Evolutionary conservation across 2,329 filamentous ascomycete genomes (phyloP), one percentile per base, ranked within the genome.

Genomic region (Aaosphaeria arxii): DNA sequence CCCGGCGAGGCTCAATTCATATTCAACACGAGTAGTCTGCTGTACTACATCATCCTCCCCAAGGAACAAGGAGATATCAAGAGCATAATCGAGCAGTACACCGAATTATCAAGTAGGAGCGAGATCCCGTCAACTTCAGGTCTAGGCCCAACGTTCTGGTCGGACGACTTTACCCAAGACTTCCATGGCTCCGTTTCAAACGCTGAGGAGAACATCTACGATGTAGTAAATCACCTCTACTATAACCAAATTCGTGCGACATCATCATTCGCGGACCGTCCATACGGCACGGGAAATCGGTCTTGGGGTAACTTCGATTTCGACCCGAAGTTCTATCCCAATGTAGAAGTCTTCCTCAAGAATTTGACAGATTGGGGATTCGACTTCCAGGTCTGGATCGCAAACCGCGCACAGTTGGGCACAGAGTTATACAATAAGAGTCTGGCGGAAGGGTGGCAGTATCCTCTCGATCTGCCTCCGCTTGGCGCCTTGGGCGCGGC

Each of bases 271-370:
- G 63, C 63, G 5, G 67, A 70, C 45, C 50, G 65, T 11, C 66
- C 66, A 0, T 69, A 67, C 51, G 66, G 66, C 24, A 66, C 60
- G 6, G 55, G 55, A 5, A 53, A 54, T 45, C 53, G 47, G 4
- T 64, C 61, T 0, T 69, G 56, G 52, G 67, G 67, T 7, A 69
- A 69, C 46, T 68, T 71, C 47, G 69, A 71, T 51, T 70, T 71
- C 43, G 62, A 70, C 46, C 63, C 63, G 2, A 51, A 52, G 6
- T 64, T 57, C 47, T 71, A 70, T 43, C 66, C 66, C 2, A 54
- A 54, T 39, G 64, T 65, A 6, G 47, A 53, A 30, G 46, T 49
- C 1, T 67, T 70, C 51, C 64, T 71, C 30, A 54, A 56, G 17
- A 66, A 69, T 43, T 50, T 71, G 7, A 58, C 58, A n/a, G 49